Evolutionary conservation across 1,284 basidiomycete species (phyloP), one percentile per base, ranked within the genome.

Genomic region (Boletus semigastroideus): DNA sequence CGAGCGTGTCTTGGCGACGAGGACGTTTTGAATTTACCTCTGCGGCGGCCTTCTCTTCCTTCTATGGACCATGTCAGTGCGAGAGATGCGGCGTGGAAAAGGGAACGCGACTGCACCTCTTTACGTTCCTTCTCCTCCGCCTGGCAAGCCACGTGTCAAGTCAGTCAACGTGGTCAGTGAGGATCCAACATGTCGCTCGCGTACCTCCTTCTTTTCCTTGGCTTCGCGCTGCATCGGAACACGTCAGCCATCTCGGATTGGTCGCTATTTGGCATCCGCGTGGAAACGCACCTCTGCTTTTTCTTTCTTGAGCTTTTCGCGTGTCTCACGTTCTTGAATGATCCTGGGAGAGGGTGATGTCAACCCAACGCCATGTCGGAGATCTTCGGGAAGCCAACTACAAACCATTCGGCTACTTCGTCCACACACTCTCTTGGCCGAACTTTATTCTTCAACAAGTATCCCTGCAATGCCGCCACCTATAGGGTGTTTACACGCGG

Each of bases 391-490:
- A 49, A 25, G 25, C 25, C 16, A 14, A 42, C 17, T 25, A 63
- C 72, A 42, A 53, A 78, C 79, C 88, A 91, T 43, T 80, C 83
- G 16, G 65, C 74, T 25, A 89, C 87, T 69, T 92, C 90, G 17
- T 87, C 85, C 19, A 90, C 90, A 60, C 83, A 86, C 70, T 92
- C 87, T 50, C 79, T 77, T 28, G 89, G 90, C 27, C 90, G 83
- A 16, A 90, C 86, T 78, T 92, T 91, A 69, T 91, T 91, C 75
- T 86, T 87, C 52, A 91, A 74, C 22, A 90, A 76, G 68, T 90
- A 92, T 4, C 90, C 91, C 74, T 94, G 92, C 55, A 94, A 76
- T 44, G 81, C 78, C 14, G 91, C 91, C 56, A 93, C 87, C 87
- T 90, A n/a, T n/a, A 60, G 31, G 45, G 51, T 46, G 14, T n/a